phyloP scores from a whole-genome alignment of 2,329 filamentous ascomycete genomes.

The Diaporthe capsici region DNA sequence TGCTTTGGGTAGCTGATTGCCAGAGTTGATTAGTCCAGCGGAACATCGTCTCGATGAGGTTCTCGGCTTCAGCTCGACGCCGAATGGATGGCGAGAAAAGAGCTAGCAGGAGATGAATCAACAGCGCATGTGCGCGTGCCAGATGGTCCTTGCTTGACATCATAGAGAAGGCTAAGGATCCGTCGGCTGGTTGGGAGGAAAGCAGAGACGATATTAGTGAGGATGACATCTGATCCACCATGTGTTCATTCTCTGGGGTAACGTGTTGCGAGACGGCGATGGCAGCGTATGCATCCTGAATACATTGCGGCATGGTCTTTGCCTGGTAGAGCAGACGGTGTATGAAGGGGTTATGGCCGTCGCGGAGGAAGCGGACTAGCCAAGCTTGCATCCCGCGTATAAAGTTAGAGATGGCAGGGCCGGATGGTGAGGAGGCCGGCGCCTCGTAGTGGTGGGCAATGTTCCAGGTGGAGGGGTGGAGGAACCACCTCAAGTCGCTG shows the following conservation, averaged over 20 bases:
- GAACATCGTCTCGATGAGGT: neutral
- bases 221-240: neutral
- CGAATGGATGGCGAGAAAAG: neutral
- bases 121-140: neutral
- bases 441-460: neutral
- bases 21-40: neutral
- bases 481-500: neutral
- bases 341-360: neutral
- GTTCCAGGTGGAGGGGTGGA: neutral
- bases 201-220: neutral
- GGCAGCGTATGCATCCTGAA: neutral
- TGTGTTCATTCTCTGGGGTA: neutral
- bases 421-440: neutral
- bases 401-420: neutral
- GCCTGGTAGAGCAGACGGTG: neutral
- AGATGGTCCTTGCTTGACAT: neutral
- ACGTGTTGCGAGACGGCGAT: neutral
- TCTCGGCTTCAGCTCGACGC: neutral
- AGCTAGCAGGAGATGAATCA: neutral
- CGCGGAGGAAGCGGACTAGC: neutral
- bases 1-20: neutral
- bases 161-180: neutral
- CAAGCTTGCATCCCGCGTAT: neutral
- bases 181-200: neutral
- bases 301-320: neutral